phyloP scores from a whole-genome alignment of 805 yeast species.

The Suhomyces sp. region DNA sequence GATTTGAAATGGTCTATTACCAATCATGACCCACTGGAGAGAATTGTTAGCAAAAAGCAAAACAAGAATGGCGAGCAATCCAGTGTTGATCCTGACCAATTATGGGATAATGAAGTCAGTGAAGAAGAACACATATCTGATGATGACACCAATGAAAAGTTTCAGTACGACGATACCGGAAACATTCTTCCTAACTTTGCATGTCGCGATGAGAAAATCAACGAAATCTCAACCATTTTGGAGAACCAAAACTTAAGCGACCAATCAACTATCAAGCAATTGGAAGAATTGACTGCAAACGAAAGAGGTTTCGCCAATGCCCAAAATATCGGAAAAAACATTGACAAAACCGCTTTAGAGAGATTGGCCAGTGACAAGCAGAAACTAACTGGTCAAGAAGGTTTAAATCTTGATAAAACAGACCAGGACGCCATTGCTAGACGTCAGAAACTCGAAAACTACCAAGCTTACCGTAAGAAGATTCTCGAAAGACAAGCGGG shows the following conservation, averaged over 20 bases:
- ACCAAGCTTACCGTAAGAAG: slow-evolving; percentile 56
- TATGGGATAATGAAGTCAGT: slow-evolving; percentile 38
- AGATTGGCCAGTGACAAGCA: slow-evolving; percentile 36
- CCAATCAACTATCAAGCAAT: slow-evolving; percentile 46
- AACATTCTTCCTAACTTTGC: slow-evolving; percentile 57
- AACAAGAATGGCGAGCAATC: slow-evolving; percentile 7
- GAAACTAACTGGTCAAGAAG: slow-evolving; percentile 40
- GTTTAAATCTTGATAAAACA: slow-evolving; percentile 38
- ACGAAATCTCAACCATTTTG: slow-evolving; percentile 34
- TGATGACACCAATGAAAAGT: slow-evolving; percentile 54
- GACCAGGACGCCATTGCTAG: slow-evolving; percentile 51
- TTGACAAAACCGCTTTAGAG: slow-evolving; percentile 33
- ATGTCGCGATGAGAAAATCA: slow-evolving; percentile 39
- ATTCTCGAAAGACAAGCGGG: slow-evolving; percentile 40
- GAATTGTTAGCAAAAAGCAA: slow-evolving; percentile 23
- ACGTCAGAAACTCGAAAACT: slow-evolving; percentile 52
- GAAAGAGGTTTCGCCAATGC: slow-evolving; percentile 62
- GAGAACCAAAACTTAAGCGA: slow-evolving; percentile 43
- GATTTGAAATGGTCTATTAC: slow-evolving; percentile 64
- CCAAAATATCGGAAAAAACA: slow-evolving; percentile 35
- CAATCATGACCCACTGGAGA: slow-evolving; percentile 70
- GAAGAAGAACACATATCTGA: slow-evolving; percentile 64
- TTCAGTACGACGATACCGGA: slow-evolving; percentile 61
- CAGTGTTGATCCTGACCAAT: slow-evolving; percentile 11
- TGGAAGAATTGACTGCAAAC: slow-evolving; percentile 56